Percentiles rank a stretch among this genome's conserved stretches.
phyloP scores from a whole-genome alignment of 192 early-diverging fungal genomes.

The Radiomyces spectabilis region DNA sequence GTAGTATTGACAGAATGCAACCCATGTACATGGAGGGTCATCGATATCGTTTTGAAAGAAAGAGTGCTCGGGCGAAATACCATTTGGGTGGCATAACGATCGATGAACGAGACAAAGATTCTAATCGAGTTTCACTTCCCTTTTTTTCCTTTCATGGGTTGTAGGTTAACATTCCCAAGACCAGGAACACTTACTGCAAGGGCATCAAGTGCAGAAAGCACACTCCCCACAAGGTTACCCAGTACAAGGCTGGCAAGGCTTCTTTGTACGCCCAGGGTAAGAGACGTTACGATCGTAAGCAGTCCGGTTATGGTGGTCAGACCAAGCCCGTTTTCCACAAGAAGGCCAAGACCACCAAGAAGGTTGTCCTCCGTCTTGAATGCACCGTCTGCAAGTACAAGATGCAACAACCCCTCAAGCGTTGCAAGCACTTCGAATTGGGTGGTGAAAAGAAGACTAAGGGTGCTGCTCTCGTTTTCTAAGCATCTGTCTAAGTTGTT shows the following conservation, averaged over 20 bases:
- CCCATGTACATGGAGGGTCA: too few species aligned
- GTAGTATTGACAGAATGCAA: too few species aligned
- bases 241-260: conserved; percentile 99
- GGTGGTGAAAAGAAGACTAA: conserved; percentile 96
- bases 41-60: too few species aligned
- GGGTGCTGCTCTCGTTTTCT: conserved; percentile 84
- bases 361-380: conserved; percentile 96
- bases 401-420: conserved; percentile 93
- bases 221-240: conserved; percentile 99
- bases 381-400: conserved; percentile 99
- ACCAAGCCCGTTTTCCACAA: conserved; percentile 99
- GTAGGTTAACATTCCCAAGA: conserved; percentile 98
- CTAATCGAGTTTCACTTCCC: too few species aligned
- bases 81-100: too few species aligned
- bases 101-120: too few species aligned
- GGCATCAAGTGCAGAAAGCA: conserved; percentile 94
- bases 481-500: conserved; percentile 31
- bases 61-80: too few species aligned
- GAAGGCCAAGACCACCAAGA: conserved; percentile 99
- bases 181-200: conserved; percentile 99
- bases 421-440: conserved; percentile 99
- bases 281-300: conserved; percentile 63
- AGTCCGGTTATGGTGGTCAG: conserved; percentile 98
- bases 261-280: conserved; percentile 97
- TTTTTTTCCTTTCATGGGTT: neutral